Base-by-base conservation (phyloP, 2,329 filamentous ascomycete genomes). In the Lachnellula arida region DNA sequence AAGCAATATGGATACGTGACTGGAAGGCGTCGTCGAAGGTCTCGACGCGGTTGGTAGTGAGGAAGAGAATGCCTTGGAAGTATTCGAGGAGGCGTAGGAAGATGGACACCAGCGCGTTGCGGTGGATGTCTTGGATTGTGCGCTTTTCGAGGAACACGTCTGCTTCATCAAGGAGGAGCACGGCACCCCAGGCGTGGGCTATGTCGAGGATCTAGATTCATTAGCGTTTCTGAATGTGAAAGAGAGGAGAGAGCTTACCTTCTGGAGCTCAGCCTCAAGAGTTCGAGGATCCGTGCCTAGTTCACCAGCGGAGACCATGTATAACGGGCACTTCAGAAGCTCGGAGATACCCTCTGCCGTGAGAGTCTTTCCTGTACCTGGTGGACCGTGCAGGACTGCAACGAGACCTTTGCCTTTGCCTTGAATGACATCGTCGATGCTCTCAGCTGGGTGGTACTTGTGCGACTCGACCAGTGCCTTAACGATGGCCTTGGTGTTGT, bases 11-110 rank as follows among this genome's bases (percentile, higher is more conserved):
- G 59, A 96, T 95, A 23, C 91, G 84, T 9, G 85, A 89, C 68
- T 94, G 88, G 77, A 96, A 96, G 0, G 91, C 91, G 59, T 94
- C 89, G 65, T 96, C 91, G 66, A 96, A 95, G 0, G 89, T 92
- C 75, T 88, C 82, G 1, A 95, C 89, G 1, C 91, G 84, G 69
- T 96, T 96, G 2, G 91, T 96, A 0, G 91, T 96, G 25, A 96
- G 73, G 75, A 96, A 95, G 4, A 96, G 72, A 52, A 96, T 95
- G 3, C 91, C 91, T 68, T 95, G 89, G 74, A 95, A 96, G 71
- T 96, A 96, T 72, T 97, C 92, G 0, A 96, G 78, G 55, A 93
- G 79, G 0, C 91, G 85, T 2, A 96, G 76, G 76, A 96, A 96
- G 65, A 96, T 90, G 69, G 86, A 89, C 51, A 96, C 91, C 1